These are phyloP conservation scores for Nepenthes mirabilis DNA, from an alignment of 148 eudicot genomes.

Conservation along the genomic window DNA sequence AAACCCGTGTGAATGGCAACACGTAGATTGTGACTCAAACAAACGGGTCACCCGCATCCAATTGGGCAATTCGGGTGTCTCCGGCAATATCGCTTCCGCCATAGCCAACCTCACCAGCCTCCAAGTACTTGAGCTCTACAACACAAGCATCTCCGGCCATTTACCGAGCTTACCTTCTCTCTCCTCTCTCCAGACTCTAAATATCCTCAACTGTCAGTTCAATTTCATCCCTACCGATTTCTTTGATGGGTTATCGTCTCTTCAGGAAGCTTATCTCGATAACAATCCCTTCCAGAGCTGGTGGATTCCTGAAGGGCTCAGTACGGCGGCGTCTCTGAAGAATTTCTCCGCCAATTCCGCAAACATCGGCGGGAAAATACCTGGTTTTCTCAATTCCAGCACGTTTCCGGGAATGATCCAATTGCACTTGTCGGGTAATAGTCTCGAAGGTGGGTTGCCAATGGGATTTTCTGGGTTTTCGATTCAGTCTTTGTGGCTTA, in stretches of 20 bases:
- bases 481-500: slow-evolving; percentile 63
- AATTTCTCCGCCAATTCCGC: slow-evolving; percentile 48
- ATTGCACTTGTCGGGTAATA: slow-evolving; percentile 42
- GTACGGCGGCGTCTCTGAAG: slow-evolving; percentile 21
- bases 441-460: slow-evolving; percentile 51
- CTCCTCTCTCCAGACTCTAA: slow-evolving; percentile 26
- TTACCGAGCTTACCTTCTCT: slow-evolving; percentile 61
- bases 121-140: slow-evolving; percentile 38
- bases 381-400: slow-evolving; percentile 28
- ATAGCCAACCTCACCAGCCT: slow-evolving; percentile 35
- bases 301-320: slow-evolving; percentile 42
- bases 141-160: slow-evolving; percentile 37
- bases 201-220: slow-evolving; percentile 37
- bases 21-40: slow-evolving; percentile 26
- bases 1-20: slow-evolving; percentile 47
- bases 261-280: slow-evolving; percentile 43
- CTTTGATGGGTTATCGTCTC: slow-evolving; percentile 37
- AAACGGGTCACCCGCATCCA: slow-evolving; percentile 53
- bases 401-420: slow-evolving; percentile 31
- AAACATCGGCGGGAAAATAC: slow-evolving; percentile 44
- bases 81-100: slow-evolving; percentile 35
- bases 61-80: slow-evolving; percentile 22
- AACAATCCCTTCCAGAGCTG: slow-evolving; percentile 42
- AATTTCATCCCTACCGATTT: slow-evolving; percentile 36
- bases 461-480: slow-evolving; percentile 32